Conservation (phyloP, 345 rosid species). For the Brassica incana region DNA sequence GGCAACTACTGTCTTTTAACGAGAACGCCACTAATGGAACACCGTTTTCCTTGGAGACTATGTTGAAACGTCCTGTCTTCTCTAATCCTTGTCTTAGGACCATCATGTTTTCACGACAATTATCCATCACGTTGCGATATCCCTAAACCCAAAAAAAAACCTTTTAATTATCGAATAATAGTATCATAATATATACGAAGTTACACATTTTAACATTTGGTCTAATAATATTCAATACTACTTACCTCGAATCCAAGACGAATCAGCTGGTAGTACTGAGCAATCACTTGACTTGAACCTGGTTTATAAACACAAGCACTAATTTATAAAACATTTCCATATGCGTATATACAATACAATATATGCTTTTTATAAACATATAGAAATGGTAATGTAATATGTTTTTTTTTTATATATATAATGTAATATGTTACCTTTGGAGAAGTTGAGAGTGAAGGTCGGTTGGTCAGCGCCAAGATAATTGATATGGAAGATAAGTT, state of each 20-base stretch:
- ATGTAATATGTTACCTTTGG: slow-evolving; percentile 45
- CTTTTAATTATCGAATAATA: neutral
- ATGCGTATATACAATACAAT: neutral
- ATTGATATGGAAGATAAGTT: slow-evolving; percentile 61
- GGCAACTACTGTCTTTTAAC: slow-evolving; percentile 54
- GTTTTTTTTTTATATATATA: neutral
- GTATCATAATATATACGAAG: neutral
- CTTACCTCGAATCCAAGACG: slow-evolving; percentile 43
- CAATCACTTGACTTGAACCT: slow-evolving; percentile 46
- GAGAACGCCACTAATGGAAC: slow-evolving; percentile 84
- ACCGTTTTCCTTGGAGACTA: slow-evolving; percentile 65
- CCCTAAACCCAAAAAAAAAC: slow-evolving; percentile 17
- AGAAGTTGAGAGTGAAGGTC: slow-evolving; percentile 64
- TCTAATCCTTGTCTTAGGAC: slow-evolving; percentile 68
- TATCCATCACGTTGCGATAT: slow-evolving; percentile 58
- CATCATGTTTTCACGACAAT: slow-evolving; percentile 59
- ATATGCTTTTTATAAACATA: neutral
- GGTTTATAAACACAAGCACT: slow-evolving; percentile 10
- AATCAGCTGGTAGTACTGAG: slow-evolving; percentile 64
- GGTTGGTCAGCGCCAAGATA: slow-evolving; percentile 66
- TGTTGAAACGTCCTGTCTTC: slow-evolving; percentile 60
- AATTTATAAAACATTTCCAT: neutral
- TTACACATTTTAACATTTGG: neutral
- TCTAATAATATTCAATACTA: neutral
- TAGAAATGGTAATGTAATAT: neutral